These are phyloP conservation scores for Sporothrix brunneoviolacea DNA, from an alignment of 2,329 filamentous ascomycete genomes.

Conservation along the genomic window DNA sequence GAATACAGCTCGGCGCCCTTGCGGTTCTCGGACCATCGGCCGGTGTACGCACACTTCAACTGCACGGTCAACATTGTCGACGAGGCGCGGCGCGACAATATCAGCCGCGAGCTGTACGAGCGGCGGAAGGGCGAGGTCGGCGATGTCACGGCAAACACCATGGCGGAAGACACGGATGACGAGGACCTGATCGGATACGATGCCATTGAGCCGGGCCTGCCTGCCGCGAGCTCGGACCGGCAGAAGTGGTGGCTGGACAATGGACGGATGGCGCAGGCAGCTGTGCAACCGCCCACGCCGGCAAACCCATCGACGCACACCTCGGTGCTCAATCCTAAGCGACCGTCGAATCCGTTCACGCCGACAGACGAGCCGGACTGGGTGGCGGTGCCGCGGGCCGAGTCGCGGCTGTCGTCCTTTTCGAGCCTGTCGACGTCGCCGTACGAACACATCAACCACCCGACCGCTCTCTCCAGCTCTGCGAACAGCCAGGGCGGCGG, in stretches of 20 bases:
- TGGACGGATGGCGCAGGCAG: conserved; percentile 67
- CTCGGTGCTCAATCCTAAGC: conserved; percentile 63
- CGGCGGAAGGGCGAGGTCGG: conserved; percentile 62
- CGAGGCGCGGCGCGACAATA: conserved; percentile 61
- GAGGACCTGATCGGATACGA: conserved; percentile 79
- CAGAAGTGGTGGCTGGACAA: conserved; percentile 66
- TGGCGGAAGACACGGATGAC: conserved; percentile 58
- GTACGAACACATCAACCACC: conserved; percentile 51
- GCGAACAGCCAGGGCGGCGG: conserved; percentile 32
- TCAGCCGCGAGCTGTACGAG: conserved; percentile 70
- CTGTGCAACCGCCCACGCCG: conserved; percentile 55
- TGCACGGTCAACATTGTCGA: conserved; percentile 77
- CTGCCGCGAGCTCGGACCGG: conserved; percentile 60
- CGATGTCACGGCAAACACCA: conserved; percentile 50
- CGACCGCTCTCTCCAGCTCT: conserved; percentile 39
- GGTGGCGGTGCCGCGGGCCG: conserved; percentile 57
- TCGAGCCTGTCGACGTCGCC: conserved; percentile 54
- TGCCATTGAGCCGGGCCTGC: conserved; percentile 70
- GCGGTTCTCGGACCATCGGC: conserved; percentile 90
- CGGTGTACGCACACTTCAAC: conserved; percentile 84
- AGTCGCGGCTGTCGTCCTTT: conserved; percentile 46
- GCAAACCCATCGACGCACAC: conserved; percentile 41
- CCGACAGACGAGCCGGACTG: conserved; percentile 73
- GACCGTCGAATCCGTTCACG: conserved; percentile 76
- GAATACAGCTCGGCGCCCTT: conserved; percentile 78